Evolutionary conservation across 2,329 filamentous ascomycete genomes (phyloP), one percentile per base, ranked within the genome.

Genomic region (Nannizziopsis barbatae): DNA sequence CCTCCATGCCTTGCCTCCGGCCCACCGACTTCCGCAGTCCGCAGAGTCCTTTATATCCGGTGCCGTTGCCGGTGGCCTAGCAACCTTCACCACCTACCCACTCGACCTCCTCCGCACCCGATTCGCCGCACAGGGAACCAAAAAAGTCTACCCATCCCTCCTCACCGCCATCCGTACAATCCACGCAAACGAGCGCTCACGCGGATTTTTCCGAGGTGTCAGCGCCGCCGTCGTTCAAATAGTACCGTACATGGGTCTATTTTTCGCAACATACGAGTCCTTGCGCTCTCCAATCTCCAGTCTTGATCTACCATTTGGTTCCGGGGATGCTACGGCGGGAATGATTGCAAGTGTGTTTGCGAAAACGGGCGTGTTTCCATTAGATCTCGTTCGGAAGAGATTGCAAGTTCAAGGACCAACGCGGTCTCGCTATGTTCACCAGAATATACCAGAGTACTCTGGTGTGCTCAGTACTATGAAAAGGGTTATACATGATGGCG

Each of bases 361-460:
- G 38, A 98, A 98, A 70, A 93, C 88, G 30, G 80, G 78, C 1
- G 86, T 95, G 9, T 98, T 96, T 58, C 92, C 92, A 12, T 74
- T 98, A 18, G 92, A 98, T 63, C 79, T 95, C 22, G 86, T 95
- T 32, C 74, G 92, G 55, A 98, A 96, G 71, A 75, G 92, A 41
- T 75, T 98, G 56, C 92, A 98, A 68, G 88, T 98, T 2, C 92
- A 98, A 65, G 92, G 92, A 0, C 92, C 92, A 1, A 94, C 84
- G 52, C 74, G 89, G 53, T 69, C 68, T 33, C 74, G 74, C 54
- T 98, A 95, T 63, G 80, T 90, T 12, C 84, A 93, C 65, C 77
- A 79, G 58, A 87, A 94, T 60, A 95, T 96, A 8, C 92, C 92
- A 1, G 80, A 84, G 56, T 96, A 95, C 60, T 72, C 70, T 4